Evolutionary conservation across 1,139 yeast genomes (phyloP).

Genomic region (Geotrichum carabidarum): DNA sequence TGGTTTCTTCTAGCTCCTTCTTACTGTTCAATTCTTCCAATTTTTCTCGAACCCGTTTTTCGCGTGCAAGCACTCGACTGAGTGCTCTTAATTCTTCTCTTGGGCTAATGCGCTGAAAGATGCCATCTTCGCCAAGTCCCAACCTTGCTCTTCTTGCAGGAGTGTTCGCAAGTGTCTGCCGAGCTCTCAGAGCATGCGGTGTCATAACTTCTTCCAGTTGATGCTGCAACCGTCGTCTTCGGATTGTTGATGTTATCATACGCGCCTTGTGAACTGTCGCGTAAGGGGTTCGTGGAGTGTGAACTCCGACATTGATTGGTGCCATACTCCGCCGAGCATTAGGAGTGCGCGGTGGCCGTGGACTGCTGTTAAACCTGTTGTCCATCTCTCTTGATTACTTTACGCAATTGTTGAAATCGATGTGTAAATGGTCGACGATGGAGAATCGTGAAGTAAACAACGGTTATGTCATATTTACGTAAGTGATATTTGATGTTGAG

Average conservation of each 20-base stretch:
- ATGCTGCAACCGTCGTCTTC: constrained; percentile 11
- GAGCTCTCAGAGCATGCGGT: constrained; percentile 10
- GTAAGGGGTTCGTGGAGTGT: constrained; percentile 16
- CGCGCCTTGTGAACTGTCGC: constrained; percentile 18
- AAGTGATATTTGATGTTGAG: too few species aligned
- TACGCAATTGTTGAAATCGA: too few species aligned
- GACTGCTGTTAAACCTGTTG: not conserved
- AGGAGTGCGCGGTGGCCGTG: constrained; percentile 13
- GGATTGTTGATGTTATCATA: constrained; percentile 15
- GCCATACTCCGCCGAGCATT: constrained; percentile 2
- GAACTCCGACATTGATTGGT: constrained; percentile 7
- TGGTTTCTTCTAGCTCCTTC: not conserved
- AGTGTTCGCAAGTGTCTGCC: constrained; percentile 12
- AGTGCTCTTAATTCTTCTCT: constrained; percentile 13
- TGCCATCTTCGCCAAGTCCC: constrained; percentile 1
- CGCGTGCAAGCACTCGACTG: constrained; percentile 14
- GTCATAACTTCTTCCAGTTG: constrained; percentile 14
- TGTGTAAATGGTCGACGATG: too few species aligned
- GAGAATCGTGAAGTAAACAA: too few species aligned
- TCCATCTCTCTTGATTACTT: not conserved
- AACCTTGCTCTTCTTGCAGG: constrained; percentile 6
- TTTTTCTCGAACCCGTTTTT: constrained; percentile 7
- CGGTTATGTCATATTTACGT: too few species aligned
- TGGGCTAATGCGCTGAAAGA: constrained; percentile 11
- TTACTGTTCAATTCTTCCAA: constrained; percentile 3